Evolutionary conservation across 148 eudicot species (phyloP).

Genomic region (Pharnaceum exiguum): DNA sequence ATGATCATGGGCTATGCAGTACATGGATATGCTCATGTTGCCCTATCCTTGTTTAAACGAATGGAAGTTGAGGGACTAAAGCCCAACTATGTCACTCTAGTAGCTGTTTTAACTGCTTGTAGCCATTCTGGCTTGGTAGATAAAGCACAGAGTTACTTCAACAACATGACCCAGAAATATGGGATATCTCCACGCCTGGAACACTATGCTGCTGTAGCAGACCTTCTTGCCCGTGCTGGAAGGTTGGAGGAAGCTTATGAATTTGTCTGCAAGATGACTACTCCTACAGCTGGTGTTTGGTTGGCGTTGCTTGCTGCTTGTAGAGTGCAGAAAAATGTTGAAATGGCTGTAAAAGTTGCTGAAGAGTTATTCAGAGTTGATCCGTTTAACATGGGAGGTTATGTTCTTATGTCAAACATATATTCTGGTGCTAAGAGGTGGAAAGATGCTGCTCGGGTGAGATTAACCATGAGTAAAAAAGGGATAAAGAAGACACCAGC

Average conservation of each 20-base stretch:
- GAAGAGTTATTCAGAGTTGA: conserved; percentile 39
- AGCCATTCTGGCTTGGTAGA: conserved; percentile 68
- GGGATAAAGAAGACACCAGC: conserved; percentile 60
- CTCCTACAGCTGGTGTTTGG: conserved; percentile 50
- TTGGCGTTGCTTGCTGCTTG: conserved; percentile 62
- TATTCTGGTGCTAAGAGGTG: conserved; percentile 61
- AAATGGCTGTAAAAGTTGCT: conserved; percentile 70
- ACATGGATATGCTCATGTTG: conserved; percentile 60
- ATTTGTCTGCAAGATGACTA: conserved; percentile 40
- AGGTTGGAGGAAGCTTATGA: conserved; percentile 63
- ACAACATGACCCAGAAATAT: conserved; percentile 42
- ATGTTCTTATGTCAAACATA: conserved; percentile 51
- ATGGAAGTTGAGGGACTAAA: conserved; percentile 54
- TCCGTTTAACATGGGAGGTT: conserved; percentile 43
- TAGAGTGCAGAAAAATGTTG: conserved; percentile 54
- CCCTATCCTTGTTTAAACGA: conserved; percentile 45
- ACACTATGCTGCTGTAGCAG: conserved; percentile 69
- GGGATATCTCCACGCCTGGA: conserved; percentile 51
- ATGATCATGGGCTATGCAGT: conserved; percentile 84
- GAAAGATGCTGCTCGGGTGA: conserved; percentile 61
- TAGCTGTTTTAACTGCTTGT: conserved; percentile 79
- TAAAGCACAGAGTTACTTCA: conserved; percentile 47
- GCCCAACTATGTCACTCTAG: conserved; percentile 51
- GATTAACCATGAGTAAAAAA: conserved; percentile 35
- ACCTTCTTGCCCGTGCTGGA: conserved; percentile 84